Conservation (phyloP, 2,329 filamentous ascomycete species). For the Botrytis pseudocinerea region DNA sequence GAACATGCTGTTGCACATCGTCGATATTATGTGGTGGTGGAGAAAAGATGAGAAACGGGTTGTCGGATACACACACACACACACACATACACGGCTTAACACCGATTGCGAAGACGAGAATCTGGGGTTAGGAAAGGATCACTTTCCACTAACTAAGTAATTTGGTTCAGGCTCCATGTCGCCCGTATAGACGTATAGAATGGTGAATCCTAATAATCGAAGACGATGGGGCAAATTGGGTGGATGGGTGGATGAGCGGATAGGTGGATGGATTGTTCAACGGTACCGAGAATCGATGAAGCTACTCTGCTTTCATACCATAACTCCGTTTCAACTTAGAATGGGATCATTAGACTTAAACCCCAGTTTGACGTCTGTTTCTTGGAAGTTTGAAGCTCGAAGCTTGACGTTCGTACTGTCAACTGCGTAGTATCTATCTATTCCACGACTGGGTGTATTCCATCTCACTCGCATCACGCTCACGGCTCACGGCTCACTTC, state of each 20-base stretch:
- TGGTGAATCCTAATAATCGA: not conserved
- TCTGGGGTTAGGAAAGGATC: not conserved
- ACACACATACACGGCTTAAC: not conserved
- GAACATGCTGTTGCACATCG: not conserved
- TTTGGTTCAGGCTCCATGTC: not conserved
- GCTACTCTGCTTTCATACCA: not conserved
- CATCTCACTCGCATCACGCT: not conserved
- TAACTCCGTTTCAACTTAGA: not conserved
- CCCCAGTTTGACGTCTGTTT: not conserved
- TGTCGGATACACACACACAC: not conserved
- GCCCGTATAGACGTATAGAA: not conserved
- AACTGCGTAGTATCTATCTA: not conserved
- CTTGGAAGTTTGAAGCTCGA: not conserved
- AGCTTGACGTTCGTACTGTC: not conserved
- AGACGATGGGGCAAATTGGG: not conserved
- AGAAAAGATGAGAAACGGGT: not conserved
- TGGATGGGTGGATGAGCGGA: not conserved
- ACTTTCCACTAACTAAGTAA: not conserved
- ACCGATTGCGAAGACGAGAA: not conserved
- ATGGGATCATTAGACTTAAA: not conserved
- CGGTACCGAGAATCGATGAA: not conserved
- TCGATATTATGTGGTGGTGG: not conserved
- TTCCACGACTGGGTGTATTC: not conserved
- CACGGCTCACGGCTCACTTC: not conserved
- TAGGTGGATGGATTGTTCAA: not conserved